A percentile compares a stretch with the other conserved stretches of the same genome.
phyloP scores from a whole-genome alignment of 176 grass and related monocot species.

The sorghum (Sorghum bicolor) region DNA sequence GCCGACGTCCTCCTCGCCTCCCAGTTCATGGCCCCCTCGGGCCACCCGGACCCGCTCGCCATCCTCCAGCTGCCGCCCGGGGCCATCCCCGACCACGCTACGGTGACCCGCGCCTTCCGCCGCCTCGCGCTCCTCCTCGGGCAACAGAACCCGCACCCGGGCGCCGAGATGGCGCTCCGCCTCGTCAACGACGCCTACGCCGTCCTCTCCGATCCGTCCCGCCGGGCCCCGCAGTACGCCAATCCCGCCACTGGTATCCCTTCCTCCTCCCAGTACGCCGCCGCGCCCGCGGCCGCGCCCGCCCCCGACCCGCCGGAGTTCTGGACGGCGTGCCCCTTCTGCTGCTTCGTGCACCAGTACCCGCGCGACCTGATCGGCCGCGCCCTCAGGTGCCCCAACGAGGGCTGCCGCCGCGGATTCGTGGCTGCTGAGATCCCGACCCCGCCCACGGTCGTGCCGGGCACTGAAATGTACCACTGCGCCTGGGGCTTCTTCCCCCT shows the following conservation, averaged over 20 bases:
- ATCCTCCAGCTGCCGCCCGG: constrained; percentile 56
- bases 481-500: constrained; percentile 96
- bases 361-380: constrained; percentile 42
- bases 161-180: constrained; percentile 42
- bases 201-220: constrained; percentile 46
- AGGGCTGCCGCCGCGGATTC: constrained; percentile 58
- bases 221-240: constrained; percentile 21
- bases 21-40: constrained; percentile 41
- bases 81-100: constrained; percentile 12
- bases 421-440: constrained; percentile 52
- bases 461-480: constrained; percentile 97
- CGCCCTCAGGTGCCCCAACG: constrained; percentile 75
- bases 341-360: constrained; percentile 82
- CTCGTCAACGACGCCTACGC: constrained; percentile 51
- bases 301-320: constrained; percentile 26
- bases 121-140: constrained; percentile 62
- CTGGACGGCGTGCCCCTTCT: constrained; percentile 86
- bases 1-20: constrained; percentile 90
- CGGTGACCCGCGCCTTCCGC: constrained; percentile 47
- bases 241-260: not conserved
- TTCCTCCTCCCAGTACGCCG: not conserved
- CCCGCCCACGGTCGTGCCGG: constrained; percentile 65
- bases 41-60: constrained; percentile 47
- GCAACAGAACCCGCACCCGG: constrained; percentile 30
- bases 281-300: not conserved